Evolutionary conservation across 2,329 filamentous ascomycete species (phyloP), one percentile per base, ranked within the genome.

Genomic region (Diaporthe ampelina): DNA sequence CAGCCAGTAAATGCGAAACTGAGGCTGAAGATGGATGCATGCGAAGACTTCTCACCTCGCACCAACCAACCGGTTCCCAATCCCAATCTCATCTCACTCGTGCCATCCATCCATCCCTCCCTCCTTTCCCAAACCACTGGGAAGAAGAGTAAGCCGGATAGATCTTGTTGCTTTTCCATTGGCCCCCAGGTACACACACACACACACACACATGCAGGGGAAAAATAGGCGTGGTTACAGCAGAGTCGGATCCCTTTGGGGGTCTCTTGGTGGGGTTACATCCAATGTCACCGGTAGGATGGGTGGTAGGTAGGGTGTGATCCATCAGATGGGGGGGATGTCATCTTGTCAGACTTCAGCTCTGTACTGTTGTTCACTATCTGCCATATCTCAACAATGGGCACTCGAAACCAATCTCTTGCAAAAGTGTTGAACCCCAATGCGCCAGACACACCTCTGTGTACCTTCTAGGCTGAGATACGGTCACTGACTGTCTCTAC

Each of bases 201-300:
- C 40, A 67, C 13, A 43, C 40, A 6, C 40, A 19, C 21, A 6
- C 7, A 67, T 37, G 63, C 63, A 67, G 45, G 45, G 63, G 63
- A 37, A 52, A n/a, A 40, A 29, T 10, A 19, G 48, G 48, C 21
- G 48, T 40, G 63, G 63, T 54, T 68, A 54, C 63, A 68, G 63
- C 48, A 68, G 63, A 68, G 63, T 68, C 48, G 17, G 63, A 68
- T 68, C 63, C 63, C 63, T 32, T 37, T 21, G 29, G 45, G n/a
- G 40, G 40, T 17, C 15, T 19, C 17, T 29, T 37, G 63, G 63
- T 68, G 63, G 63, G 63, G 63, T 68, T 68, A 68, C 63, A 68
- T 68, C 19, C 45, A 54, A 54, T 68, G 63, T 21, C 45, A 68
- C 61, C 35, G 29, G 59, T 32, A 19, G 58, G 40, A 26, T 19